Evolutionary conservation across 441 rosid genomes (phyloP), one percentile per base, ranked within the genome.

Genomic region (Gossypium schwendimanii): DNA sequence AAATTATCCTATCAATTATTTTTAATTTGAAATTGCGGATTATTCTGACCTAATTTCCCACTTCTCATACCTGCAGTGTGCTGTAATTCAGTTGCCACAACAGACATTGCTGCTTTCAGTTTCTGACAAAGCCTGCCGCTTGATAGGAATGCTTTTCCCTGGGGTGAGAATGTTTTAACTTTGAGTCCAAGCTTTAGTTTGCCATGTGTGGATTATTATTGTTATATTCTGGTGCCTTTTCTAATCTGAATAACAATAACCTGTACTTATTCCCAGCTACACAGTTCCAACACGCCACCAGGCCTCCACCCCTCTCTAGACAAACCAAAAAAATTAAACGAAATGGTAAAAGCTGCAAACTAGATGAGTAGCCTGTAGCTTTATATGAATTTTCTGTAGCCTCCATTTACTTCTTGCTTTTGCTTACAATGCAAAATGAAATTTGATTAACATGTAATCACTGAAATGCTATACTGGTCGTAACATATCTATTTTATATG

Each of bases 71-170:
- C 52, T 67, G 63, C 71, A 94, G 97, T 92, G 99, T 86, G 99
- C 99, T 64, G 98, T 94, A 69, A 94, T 94, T 78, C 98, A 93
- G 79, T 79, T 95, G 80, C 95, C 97, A 64, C 91, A 97, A 21
- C 98, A 91, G 85, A 95, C 98, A 0, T 76, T 95, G 79, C 86
- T 95, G 72, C 94, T 95, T 58, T 95, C 97, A n/a, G 96, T 91
- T 76, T 90, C 95, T 49, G 97, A 95, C 87, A 91, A 93, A 80
- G 94, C 97, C 66, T 91, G 81, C 82, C 97, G 94, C 81, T 85
- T 93, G 84, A 93, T 88, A 76, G 99, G 99, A 81, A 91, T 91
- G 99, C 97, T 95, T 73, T 95, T 93, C 70, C 99, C 97, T 47
- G 97, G 97, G 92, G 98, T 92, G 82, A 91, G 96, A 72, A 76